Evolutionary conservation across 164 flowering plant species (phyloP), one percentile per base, ranked within the genome.

Genomic region (Umbellularia californica): DNA sequence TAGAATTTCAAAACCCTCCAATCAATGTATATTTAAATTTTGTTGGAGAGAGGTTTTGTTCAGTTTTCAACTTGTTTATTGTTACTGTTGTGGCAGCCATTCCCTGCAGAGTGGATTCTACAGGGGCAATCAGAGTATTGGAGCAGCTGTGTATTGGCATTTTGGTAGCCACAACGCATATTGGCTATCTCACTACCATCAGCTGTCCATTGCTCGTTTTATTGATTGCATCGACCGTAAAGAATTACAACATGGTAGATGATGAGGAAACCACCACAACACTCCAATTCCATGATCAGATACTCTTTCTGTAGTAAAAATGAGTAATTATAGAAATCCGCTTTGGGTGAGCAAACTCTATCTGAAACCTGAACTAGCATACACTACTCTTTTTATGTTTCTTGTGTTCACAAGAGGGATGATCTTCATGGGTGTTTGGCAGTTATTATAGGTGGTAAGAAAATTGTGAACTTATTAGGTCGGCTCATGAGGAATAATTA

Each of bases 81-180:
- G 33, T 13, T 13, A 55, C 20, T 19, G 67, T 64, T 64, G 28
- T 64, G 5, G 28, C 14, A 17, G 69, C 2, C 11, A 72, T 73
- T 83, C 70, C 83, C 89, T 96, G 83, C 91, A 92, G 75, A 78
- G 72, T 68, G 98, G 98, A 33, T 93, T 91, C 79, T 95, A 92
- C 72, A 91, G 90, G 80, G 98, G 97, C 72, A 85, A 90, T 74
- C 98, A 94, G 81, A 94, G 97, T 76, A 97, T 97, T 41, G 95
- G 97, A 51, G 96, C 85, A 2, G 98, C 97, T 13, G 95, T 89
- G 60, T 92, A 95, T 14, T 93, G 97, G 97, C 98, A 93, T 84
- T 75, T 91, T 10, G 98, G 90, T 65, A 62, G 82, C 50, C 87
- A 82, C 72, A 84, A 88, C 5, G 87, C 84, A 33, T 77, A 94